These are phyloP conservation scores for Sordaria brevicollis DNA, from an alignment of 495 filamentous ascomycete species.

Conservation along the genomic window DNA sequence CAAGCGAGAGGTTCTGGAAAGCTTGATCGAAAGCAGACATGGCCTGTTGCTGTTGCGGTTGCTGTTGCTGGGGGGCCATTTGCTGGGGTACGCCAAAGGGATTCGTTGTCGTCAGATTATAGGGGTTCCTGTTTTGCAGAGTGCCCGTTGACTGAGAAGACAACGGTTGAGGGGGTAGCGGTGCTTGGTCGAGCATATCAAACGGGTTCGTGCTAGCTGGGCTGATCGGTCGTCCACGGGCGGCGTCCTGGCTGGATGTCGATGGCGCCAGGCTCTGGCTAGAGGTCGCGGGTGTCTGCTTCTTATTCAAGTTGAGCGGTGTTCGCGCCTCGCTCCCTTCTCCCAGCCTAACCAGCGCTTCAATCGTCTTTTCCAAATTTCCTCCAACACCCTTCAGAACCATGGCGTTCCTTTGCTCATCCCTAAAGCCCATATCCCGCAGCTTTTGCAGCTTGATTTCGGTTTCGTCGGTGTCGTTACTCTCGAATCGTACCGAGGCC, in stretches of 20 bases:
- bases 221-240: conserved; percentile 21
- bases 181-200: conserved; percentile 37
- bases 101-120: conserved; percentile 30
- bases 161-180: conserved; percentile 35
- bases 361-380: conserved; percentile 73
- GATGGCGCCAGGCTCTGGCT: conserved; percentile 34
- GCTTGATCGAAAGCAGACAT: conserved; percentile 46
- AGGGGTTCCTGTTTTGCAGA: conserved; percentile 44
- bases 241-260: conserved; percentile 17
- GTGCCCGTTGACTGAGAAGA: conserved; percentile 49
- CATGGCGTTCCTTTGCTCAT: conserved; percentile 68
- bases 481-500: conserved; percentile 42
- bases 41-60: conserved; percentile 20
- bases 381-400: conserved; percentile 73
- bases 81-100: conserved; percentile 36
- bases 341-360: conserved; percentile 70
- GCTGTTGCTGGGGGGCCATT: background rate
- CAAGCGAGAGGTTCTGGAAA: conserved; percentile 63
- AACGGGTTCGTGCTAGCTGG: conserved; percentile 59
- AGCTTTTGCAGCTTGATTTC: conserved; percentile 66
- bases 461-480: conserved; percentile 35
- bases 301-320: background rate
- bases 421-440: conserved; percentile 84
- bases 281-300: background rate
- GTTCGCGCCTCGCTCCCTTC: conserved; percentile 33